Evolutionary conservation across 768 basidiomycete genomes (phyloP), one percentile per base, ranked within the genome.

Genomic region (Coprinellus micaceus): DNA sequence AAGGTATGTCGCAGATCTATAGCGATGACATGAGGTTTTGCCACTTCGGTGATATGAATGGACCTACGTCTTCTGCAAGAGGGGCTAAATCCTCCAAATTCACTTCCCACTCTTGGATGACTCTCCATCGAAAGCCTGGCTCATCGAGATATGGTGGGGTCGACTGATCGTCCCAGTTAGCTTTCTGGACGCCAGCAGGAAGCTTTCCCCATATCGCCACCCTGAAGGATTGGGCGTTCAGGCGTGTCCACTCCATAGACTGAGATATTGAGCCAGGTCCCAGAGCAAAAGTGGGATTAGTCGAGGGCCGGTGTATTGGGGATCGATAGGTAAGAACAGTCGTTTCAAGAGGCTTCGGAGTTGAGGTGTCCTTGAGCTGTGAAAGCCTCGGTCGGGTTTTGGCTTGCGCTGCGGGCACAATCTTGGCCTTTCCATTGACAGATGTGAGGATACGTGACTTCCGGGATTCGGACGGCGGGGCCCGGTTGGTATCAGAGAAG

Each of bases 301-400:
- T 94, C 1, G 94, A 95, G 3, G 92, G 88, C 22, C 75, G 78
- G 66, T 94, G 93, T 48, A 91, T 77, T 0, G 82, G 78, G 2
- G 94, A 96, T 47, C 93, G 78, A 67, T 85, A 94, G 64, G 89
- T 81, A 2, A 89, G 74, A 6, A 55, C 57, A 4, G 56, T 41
- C 28, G 60, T 19, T 2, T 60, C 36, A 19, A 15, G 21, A 12
- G 33, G 37, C 28, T 46, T 47, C 19, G 15, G 4, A 13, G 36
- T 30, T 25, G 24, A 22, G 11, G 33, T 21, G 15, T 45, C 39
- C 11, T 15, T 40, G 19, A 45, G 29, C 44, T 15, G 30, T 21
- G 44, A 45, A 37, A 26, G 40, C 46, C 44, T 52, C 47, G 21
- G 21, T 33, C 11, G 49, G 37, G 22, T 15, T 37, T 9, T 43